Base-by-base conservation (phyloP, 805 yeast species). In the Teunomyces kruisii region DNA sequence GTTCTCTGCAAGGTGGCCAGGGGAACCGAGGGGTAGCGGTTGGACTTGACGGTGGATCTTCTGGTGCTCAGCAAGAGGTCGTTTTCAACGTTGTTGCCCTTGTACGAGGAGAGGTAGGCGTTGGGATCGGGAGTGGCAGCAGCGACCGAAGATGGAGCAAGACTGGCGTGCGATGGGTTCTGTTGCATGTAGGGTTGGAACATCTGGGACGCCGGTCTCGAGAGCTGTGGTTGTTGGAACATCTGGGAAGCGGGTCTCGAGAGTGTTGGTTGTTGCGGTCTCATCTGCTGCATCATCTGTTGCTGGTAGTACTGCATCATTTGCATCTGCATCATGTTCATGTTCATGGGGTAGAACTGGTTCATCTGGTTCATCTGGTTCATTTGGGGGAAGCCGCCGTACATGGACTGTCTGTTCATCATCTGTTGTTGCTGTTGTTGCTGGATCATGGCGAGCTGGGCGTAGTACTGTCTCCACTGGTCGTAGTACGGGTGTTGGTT, bases 391-490 rank as follows among this genome's bases (percentile, higher is more conserved):
- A 35, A 40, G n/a, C 38, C 40, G 3, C 43, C 49, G 37, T 46
- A 48, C 53, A 46, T 50, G 6, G 52, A 40, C 30, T 48, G 44
- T 24, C 53, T 40, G 26, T 12, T 19, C 31, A 37, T 31, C 26
- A 39, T 49, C 40, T 47, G 51, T 52, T 51, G 50, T 12, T 52
- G 54, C 50, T 47, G 46, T 43, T 52, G 55, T 16, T 45, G 57
- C 43, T 54, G 51, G 36, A 53, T 50, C 45, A 50, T 54, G 28
- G 53, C 46, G 40, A 65, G 45, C 2, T 54, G 46, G 32, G 62
- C 61, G 46, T 68, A 69, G 51, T 69, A 70, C 41, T 61, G 65
- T 37, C 61, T 63, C 73, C 74, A 69, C 47, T 68, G 72, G 30
- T 59, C 60, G 42, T 65, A 63, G 45, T 64, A 63, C 7, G 69